These are phyloP conservation scores for Suhomyces pyralidae DNA, from an alignment of 805 yeast species.

Conservation along the genomic window DNA sequence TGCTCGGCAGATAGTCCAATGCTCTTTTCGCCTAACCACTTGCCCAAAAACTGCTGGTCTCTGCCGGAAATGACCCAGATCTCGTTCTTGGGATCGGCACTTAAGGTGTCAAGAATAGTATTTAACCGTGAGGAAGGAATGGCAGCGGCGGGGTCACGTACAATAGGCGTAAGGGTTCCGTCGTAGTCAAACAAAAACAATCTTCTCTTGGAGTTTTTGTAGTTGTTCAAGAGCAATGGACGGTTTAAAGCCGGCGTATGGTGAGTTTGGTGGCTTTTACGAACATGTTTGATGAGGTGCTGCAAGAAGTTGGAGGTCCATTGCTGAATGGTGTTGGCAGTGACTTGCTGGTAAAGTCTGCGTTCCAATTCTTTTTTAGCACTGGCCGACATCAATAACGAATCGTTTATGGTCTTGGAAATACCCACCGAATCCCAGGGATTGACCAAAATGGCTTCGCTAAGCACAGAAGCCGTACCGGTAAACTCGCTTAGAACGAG, in stretches of 20 bases:
- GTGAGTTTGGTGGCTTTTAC: conserved; percentile 43
- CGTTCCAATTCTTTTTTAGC: conserved; percentile 46
- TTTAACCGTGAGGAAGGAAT: conserved; percentile 79
- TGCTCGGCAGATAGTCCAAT: conserved; percentile 94
- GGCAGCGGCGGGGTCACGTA: conserved; percentile 96
- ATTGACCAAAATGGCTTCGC: conserved; percentile 77
- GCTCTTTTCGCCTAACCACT: conserved; percentile 74
- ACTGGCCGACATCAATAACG: conserved; percentile 53
- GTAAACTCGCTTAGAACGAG: conserved; percentile 89
- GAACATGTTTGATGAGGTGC: conserved; percentile 42
- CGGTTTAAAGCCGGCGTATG: conserved; percentile 73
- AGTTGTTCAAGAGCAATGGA: conserved; percentile 58
- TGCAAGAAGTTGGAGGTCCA: conserved; percentile 71
- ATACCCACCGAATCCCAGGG: conserved; percentile 98
- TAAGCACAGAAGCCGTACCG: conserved; percentile 73
- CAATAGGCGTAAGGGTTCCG: conserved; percentile 96
- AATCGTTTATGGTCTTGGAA: conserved; percentile 74
- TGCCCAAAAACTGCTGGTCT: conserved; percentile 83
- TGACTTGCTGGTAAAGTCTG: conserved; percentile 61
- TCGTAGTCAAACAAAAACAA: conserved; percentile 92
- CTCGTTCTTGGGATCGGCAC: conserved; percentile 75
- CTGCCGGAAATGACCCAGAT: conserved; percentile 97
- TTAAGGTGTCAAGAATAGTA: conserved; percentile 54
- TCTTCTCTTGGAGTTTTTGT: conserved; percentile 60
- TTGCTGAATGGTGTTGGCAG: conserved; percentile 66